Evolutionary conservation across 495 filamentous ascomycete species (phyloP), one percentile per base, ranked within the genome.

Genomic region (Pyrenopolyporus hunteri): DNA sequence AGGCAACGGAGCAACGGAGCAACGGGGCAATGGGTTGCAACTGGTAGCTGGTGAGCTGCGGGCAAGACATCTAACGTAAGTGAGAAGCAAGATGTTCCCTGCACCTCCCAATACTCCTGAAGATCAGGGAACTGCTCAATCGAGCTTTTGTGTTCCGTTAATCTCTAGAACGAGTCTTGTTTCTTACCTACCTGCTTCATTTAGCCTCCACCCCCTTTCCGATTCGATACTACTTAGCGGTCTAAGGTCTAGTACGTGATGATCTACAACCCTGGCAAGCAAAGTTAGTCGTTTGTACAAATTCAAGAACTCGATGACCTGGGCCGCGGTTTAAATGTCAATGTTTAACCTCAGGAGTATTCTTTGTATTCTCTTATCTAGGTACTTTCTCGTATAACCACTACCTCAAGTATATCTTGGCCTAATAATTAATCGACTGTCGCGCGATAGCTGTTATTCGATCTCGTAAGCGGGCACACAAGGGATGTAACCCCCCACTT

Each of bases 31-130:
- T 54, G 55, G 55, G 44, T 64, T 59, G 49, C 55, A 64, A 59
- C 49, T 59, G 37, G 62, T 52, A 64, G 55, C 49, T 59, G 37
- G 62, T 52, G 62, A 59, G 62, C 50, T 65, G 44, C 35, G 32
- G 44, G 44, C 13, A 17, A 56, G 37, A 57, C 36, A 46, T 59
- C 56, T 42, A 42, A 55, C 56, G 48, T 46, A 20, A 17, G 19
- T 33, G 35, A 56, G 13, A 43, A 29, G 25, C 11, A 29, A 56
- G 35, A 57, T 44, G 6, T 11, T 23, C 13, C 17, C 25, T 35
- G 48, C 23, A 19, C 26, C 28, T 59, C 9, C 43, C 20, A 36
- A 49, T 43, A 32, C 45, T 35, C 36, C 35, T 56, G 50, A 60
- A 65, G 55, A 59, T 65, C 56, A 46, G 14, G 23, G 5, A n/a